Conservation (phyloP, 495 filamentous ascomycete species). For the Tuber indicum region DNA sequence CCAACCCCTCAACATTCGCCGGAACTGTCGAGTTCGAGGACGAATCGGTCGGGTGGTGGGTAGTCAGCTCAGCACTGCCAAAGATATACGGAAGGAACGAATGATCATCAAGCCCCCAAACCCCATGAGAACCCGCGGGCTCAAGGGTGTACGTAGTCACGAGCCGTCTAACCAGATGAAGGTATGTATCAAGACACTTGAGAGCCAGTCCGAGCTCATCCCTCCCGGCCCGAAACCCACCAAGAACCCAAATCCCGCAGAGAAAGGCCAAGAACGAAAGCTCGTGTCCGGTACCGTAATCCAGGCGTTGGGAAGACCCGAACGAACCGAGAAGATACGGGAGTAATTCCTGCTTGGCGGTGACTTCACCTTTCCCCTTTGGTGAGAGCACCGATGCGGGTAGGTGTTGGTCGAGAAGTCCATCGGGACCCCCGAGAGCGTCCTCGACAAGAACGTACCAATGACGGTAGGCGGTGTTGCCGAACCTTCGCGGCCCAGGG, state of each 20-base stretch:
- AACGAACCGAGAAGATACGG: constrained; percentile 80
- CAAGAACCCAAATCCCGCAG: constrained; percentile 82
- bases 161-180: constrained; percentile 72
- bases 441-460: constrained; percentile 68
- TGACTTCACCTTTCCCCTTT: constrained; percentile 3
- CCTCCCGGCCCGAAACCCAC: constrained; percentile 56
- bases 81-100: constrained; percentile 95
- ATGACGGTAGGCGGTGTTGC: constrained; percentile 78
- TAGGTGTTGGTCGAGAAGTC: constrained; percentile 58
- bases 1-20: constrained; percentile 56
- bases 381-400: constrained; percentile 42
- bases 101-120: constrained; percentile 97
- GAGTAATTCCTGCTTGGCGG: constrained; percentile 60
- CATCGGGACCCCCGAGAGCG: constrained; percentile 42
- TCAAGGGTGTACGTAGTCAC: constrained; percentile 92
- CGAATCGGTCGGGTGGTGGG: constrained; percentile 57
- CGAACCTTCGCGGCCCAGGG: constrained; percentile 77
- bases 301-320: constrained; percentile 79
- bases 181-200: constrained; percentile 48
- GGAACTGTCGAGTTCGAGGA: constrained; percentile 52
- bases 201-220: constrained; percentile 39
- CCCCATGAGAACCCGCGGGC: constrained; percentile 88
- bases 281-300: constrained; percentile 96
- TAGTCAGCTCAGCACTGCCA: constrained; percentile 76
- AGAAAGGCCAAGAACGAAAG: constrained; percentile 90